Percentiles rank a stretch among this genome's conserved stretches.
phyloP scores from a whole-genome alignment of 257 asterid species.

The Craterostigma plantagineum region DNA sequence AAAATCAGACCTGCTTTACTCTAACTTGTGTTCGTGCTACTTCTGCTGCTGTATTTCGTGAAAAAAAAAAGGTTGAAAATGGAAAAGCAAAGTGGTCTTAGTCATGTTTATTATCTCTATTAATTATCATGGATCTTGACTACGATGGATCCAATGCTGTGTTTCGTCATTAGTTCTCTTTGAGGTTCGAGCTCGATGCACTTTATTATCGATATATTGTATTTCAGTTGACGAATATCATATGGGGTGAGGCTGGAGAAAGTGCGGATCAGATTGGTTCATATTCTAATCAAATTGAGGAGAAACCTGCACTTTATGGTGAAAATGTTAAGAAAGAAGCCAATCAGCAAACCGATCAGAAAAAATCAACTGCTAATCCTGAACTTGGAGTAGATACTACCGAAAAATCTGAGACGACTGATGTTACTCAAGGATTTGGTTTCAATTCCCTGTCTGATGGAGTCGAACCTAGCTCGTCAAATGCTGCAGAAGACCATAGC shows the following conservation, averaged over 20 bases:
- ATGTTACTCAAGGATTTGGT: constrained; percentile 15
- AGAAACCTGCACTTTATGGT: constrained; percentile 21
- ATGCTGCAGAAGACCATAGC: constrained; percentile 22
- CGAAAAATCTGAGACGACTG: constrained; percentile 20
- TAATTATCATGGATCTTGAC: no score
- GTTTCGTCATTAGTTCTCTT: no score
- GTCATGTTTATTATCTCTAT: no score
- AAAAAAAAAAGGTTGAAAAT: no score
- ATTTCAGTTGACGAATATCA: constrained; percentile 57
- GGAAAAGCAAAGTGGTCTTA: no score
- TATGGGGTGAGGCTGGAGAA: constrained; percentile 68
- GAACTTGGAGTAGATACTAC: constrained; percentile 19
- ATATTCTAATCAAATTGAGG: constrained; percentile 38
- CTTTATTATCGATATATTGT: no score
- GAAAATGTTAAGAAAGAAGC: constrained; percentile 33
- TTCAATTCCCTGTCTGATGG: constrained; percentile 23
- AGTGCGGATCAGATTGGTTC: constrained; percentile 78
- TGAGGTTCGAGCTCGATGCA: no score
- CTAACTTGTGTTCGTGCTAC: no score
- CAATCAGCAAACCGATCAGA: constrained; percentile 28
- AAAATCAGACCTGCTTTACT: no score
- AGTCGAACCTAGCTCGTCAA: constrained; percentile 19
- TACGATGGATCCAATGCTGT: no score
- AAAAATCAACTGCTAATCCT: constrained; percentile 20
- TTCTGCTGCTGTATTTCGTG: no score